Evolutionary conservation across 345 rosid species (phyloP), one percentile per base, ranked within the genome.

Genomic region (Citrus australasica): DNA sequence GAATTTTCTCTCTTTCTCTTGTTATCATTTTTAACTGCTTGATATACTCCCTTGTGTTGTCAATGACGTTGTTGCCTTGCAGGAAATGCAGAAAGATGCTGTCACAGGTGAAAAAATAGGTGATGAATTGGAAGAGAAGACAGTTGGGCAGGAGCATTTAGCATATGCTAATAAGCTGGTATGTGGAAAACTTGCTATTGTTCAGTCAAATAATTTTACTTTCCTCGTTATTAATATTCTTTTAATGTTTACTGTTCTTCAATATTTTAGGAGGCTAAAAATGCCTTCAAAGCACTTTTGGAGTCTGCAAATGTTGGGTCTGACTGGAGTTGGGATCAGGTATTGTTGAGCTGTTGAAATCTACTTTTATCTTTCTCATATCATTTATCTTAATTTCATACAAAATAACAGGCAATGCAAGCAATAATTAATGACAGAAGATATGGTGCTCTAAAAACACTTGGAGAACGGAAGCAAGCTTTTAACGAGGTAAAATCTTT

Each of bases 261-360:
- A 72, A 76, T 67, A 74, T 61, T 79, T 51, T 67, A 95, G 98
- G 99, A 96, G 84, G 99, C 99, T 24, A 96, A 94, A 88, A 94
- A 87, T 90, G 97, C 98, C 79, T 96, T 96, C 87, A 96, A 96
- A 87, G 88, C 90, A 74, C 97, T 96, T 77, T 86, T 96, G 76
- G 98, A 96, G 80, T 91, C 94, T 65, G 92, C 84, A 63, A 92
- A 92, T 76, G 95, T 96, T 79, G 95, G 87, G 73, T 90, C 98
- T 66, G 99, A 96, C 81, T 94, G 98, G 97, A 91, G 97, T 58
- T 96, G 99, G 99, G 99, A 96, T 86, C 99, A 96, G 98, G 98
- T 95, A 51, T 4, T 88, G 70, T 75, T 30, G 46, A 27, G 42
- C 68, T 74, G 30, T 58, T 28, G n/a, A 64, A n/a, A 33, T 35